phyloP scores from a whole-genome alignment of 768 basidiomycete genomes.

The Mycena rebaudengoi region DNA sequence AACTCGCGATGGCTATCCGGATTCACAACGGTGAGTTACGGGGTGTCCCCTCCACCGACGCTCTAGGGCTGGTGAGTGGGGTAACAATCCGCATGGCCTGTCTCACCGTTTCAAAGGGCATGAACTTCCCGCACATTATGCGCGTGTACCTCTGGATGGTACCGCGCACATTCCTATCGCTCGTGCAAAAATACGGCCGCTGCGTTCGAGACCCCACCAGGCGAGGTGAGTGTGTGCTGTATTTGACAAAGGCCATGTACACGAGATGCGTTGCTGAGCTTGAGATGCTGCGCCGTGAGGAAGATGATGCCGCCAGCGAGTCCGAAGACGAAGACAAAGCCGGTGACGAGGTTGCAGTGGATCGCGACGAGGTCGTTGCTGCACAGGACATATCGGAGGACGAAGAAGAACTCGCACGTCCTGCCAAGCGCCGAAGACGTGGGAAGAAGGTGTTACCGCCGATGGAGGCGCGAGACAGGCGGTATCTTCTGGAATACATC shows the following conservation, averaged over 20 bases:
- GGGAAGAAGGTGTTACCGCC: background rate
- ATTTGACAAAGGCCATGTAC: conserved; percentile 13
- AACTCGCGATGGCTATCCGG: background rate
- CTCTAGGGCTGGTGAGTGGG: conserved; percentile 15
- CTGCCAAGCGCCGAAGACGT: background rate
- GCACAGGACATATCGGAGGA: background rate
- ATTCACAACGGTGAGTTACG: conserved; percentile 3
- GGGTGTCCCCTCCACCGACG: conserved; percentile 18
- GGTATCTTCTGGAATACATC: conserved; percentile 13
- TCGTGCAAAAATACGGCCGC: conserved; percentile 13
- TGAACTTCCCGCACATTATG: conserved; percentile 8
- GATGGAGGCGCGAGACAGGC: conserved; percentile 3
- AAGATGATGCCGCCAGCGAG: background rate
- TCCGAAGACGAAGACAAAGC: background rate
- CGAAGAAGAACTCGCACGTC: background rate
- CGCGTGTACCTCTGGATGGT: conserved; percentile 8
- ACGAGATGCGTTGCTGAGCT: conserved; percentile 5
- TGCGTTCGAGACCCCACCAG: conserved; percentile 5
- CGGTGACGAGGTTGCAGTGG: background rate
- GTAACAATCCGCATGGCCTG: background rate
- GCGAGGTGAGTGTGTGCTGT: conserved; percentile 9
- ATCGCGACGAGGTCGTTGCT: background rate
- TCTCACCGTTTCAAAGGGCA: background rate
- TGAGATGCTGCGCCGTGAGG: background rate
- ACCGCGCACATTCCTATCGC: conserved; percentile 8